Evolutionary conservation across 176 grass and related monocot species (phyloP).

Genomic region (Carex myosuroides): DNA sequence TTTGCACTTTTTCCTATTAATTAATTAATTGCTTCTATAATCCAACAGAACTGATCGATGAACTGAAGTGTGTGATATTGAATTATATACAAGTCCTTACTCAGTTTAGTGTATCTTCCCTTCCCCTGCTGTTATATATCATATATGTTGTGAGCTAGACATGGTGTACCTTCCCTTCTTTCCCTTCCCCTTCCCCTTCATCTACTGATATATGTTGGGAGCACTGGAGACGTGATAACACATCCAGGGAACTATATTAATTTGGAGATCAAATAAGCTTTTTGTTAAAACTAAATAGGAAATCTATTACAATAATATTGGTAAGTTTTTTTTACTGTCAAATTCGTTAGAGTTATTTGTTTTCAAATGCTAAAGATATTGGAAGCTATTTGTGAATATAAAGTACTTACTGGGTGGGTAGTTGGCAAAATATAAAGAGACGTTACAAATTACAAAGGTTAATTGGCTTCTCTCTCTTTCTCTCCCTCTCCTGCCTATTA

Average conservation of each 20-base stretch:
- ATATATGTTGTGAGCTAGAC: no score
- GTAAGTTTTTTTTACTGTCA: background rate
- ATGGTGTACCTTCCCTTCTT: no score
- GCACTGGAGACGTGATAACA: background rate
- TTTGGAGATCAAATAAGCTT: background rate
- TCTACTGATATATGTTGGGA: no score
- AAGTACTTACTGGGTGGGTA: background rate
- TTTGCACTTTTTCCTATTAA: conserved; percentile 23
- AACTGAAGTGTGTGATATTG: no score
- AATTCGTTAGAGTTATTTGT: background rate
- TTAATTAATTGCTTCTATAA: background rate
- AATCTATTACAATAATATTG: background rate
- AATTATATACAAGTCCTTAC: background rate
- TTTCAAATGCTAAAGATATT: background rate
- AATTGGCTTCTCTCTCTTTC: background rate
- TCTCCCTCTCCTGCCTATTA: background rate
- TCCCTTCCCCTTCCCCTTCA: no score
- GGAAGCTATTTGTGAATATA: background rate
- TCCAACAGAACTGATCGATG: background rate
- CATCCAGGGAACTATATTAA: background rate
- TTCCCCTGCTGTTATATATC: no score
- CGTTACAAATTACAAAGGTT: background rate
- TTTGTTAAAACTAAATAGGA: background rate
- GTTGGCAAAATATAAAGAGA: conserved; percentile 3
- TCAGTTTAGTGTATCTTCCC: no score